These are phyloP conservation scores for Coccomyxa sp. DNA, from an alignment of 139 green algal genomes.

Conservation along the genomic window DNA sequence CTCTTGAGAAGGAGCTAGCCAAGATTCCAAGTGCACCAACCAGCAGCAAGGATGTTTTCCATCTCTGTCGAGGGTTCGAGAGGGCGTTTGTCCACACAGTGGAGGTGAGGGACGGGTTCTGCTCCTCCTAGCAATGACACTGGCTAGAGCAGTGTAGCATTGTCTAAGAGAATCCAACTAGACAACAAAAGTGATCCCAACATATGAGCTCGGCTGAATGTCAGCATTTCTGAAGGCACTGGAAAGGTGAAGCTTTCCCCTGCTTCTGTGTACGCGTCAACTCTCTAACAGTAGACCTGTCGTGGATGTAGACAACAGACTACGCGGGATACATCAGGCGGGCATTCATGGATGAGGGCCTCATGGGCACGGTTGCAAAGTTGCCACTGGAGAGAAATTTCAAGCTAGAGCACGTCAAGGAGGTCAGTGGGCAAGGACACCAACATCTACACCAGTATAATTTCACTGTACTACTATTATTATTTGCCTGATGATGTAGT, in stretches of 20 bases:
- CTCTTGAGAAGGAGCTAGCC: constrained; percentile 71
- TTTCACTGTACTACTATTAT: too few relatives aligned
- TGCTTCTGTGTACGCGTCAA: too few relatives aligned
- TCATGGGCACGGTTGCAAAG: constrained; percentile 42
- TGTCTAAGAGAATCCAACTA: too few relatives aligned
- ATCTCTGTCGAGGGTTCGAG: constrained; percentile 87
- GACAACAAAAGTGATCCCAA: too few relatives aligned
- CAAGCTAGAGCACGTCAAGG: constrained; percentile 70
- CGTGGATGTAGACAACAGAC: constrained; percentile 17
- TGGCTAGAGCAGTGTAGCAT: too few relatives aligned
- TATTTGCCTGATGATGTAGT: too few relatives aligned
- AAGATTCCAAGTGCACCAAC: constrained; percentile 64
- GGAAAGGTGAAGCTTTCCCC: too few relatives aligned
- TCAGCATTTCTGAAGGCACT: too few relatives aligned
- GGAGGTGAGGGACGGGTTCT: constrained; percentile 39
- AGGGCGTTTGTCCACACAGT: constrained; percentile 67
- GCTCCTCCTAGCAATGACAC: too few relatives aligned
- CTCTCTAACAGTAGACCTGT: too few relatives aligned
- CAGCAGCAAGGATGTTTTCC: constrained; percentile 74
- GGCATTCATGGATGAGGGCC: constrained; percentile 19
- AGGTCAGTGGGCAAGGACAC: constrained; percentile 28
- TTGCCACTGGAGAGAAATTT: constrained; percentile 81
- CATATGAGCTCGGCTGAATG: too few relatives aligned
- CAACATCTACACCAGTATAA: too few relatives aligned
- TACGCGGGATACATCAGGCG: constrained; percentile 36